Percentiles rank a stretch among this genome's conserved stretches.
Evolutionary conservation across 305 asterid species (phyloP).

Genomic region (Fraxinus sp.): DNA sequence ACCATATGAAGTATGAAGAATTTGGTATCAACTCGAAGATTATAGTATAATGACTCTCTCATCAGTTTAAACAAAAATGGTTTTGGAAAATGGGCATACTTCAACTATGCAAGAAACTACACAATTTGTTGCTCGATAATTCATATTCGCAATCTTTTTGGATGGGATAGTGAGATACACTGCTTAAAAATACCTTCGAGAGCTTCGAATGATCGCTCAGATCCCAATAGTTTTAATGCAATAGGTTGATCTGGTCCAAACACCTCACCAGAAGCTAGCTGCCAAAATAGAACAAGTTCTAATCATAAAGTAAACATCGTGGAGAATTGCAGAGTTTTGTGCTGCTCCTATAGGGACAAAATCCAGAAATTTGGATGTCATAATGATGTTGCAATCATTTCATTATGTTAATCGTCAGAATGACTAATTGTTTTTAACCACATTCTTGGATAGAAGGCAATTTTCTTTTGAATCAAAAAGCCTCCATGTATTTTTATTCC

Average conservation of each 20-base stretch:
- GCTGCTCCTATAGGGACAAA: not conserved
- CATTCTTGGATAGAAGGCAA: not conserved
- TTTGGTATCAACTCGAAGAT: not conserved
- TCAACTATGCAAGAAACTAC: not conserved
- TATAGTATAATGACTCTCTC: not conserved
- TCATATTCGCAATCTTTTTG: not conserved
- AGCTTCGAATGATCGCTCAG: constrained; percentile 84
- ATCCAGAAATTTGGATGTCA: not conserved
- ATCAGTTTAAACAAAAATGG: not conserved
- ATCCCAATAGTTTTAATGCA: constrained; percentile 81
- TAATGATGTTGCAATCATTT: not conserved
- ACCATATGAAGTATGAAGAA: not conserved
- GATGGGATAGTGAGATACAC: not conserved
- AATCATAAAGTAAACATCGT: not conserved
- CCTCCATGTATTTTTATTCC: not conserved
- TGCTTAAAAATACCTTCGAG: constrained; percentile 75
- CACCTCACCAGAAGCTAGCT: constrained; percentile 98
- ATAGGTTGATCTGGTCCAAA: constrained; percentile 93
- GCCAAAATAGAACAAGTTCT: constrained; percentile 24
- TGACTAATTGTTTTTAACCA: not conserved
- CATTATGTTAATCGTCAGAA: not conserved
- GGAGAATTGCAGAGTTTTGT: not conserved
- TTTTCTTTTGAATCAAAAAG: not conserved
- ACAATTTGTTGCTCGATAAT: not conserved
- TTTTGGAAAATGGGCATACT: not conserved